phyloP scores from a whole-genome alignment of 176 grass and related monocot species.

The Paspalum notatum region DNA sequence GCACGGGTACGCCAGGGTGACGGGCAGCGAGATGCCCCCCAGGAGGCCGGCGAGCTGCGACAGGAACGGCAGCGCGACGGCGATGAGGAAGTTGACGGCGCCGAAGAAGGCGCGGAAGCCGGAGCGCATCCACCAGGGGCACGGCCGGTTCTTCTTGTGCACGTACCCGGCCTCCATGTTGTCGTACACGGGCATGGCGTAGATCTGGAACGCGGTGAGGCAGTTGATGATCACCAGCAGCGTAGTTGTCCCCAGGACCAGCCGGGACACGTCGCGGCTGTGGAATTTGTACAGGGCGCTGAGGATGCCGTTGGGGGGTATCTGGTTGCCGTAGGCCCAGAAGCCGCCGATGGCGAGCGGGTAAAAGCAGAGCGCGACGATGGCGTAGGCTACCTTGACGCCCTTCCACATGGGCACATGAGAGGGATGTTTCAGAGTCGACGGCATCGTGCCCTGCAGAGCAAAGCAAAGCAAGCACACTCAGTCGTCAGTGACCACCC shows the following conservation, averaged over 20 bases:
- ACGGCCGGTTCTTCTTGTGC: constrained; percentile 70
- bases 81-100: constrained; percentile 58
- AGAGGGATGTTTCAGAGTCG: constrained; percentile 85
- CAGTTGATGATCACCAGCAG: constrained; percentile 91
- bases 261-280: constrained; percentile 58
- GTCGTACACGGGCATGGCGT: constrained; percentile 95
- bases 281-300: constrained; percentile 77
- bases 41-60: constrained; percentile 67
- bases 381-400: constrained; percentile 72
- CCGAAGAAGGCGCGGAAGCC: constrained; percentile 66
- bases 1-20: constrained; percentile 88
- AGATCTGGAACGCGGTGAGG: constrained; percentile 82
- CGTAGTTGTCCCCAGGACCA: constrained; percentile 59
- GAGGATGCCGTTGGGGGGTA: constrained; percentile 71
- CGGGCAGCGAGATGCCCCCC: constrained; percentile 77
- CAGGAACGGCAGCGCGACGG: constrained; percentile 84
- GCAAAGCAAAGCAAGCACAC: constrained; percentile 38
- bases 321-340: constrained; percentile 92
- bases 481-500: background rate
- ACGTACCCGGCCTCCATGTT: constrained; percentile 84
- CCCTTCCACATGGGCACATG: constrained; percentile 97
- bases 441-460: constrained; percentile 90
- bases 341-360: constrained; percentile 85
- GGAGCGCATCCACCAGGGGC: constrained; percentile 73
- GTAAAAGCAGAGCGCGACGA: constrained; percentile 75